Evolutionary conservation across 441 rosid species (phyloP), one percentile per base, ranked within the genome.

Genomic region (Theobroma grandiflorum): DNA sequence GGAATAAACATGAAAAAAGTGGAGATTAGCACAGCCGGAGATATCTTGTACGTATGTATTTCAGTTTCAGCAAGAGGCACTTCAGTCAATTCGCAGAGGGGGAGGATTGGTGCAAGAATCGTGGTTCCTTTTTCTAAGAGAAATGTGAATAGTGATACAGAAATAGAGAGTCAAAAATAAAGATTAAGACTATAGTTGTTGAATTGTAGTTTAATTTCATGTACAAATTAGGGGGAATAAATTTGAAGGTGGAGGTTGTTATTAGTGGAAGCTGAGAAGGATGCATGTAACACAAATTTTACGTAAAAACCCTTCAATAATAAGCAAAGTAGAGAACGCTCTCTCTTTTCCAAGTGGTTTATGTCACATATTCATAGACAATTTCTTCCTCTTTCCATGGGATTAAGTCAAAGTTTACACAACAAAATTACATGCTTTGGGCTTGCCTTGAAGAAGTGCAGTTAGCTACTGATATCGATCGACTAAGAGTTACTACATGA

Each of bases 211-310:
- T 87, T 35, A 18, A 52, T 52, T 74, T 73, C 59, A 76, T 78
- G 87, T 86, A 87, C 77, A 87, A 81, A 85, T 63, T 52, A 72
- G 50, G 80, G 81, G 81, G 82, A 79, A 81, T 89, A 82, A 26
- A 85, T 83, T 78, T 82, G 81, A 45, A 85, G 81, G 68, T 74
- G 37, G 64, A 14, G 40, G 52, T 66, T 64, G 80, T 64, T 72
- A 43, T 74, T 74, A 52, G 72, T 66, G 76, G 55, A 62, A 71
- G 78, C 37, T 26, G 22, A 69, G 55, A 69, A 70, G 33, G 16
- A 50, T 15, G 58, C 31, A 67, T 42, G 50, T 33, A 5, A 62
- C 9, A 10, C 35, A 67, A 47, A 20, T 40, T 3, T 40, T 66
- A 35, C 40, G 78, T 81, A 65, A 77, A 40, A 45, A 15, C 12